Evolutionary conservation across 805 yeast genomes (phyloP), one percentile per base, ranked within the genome.

Genomic region (Tanozyma kutaoensis): DNA sequence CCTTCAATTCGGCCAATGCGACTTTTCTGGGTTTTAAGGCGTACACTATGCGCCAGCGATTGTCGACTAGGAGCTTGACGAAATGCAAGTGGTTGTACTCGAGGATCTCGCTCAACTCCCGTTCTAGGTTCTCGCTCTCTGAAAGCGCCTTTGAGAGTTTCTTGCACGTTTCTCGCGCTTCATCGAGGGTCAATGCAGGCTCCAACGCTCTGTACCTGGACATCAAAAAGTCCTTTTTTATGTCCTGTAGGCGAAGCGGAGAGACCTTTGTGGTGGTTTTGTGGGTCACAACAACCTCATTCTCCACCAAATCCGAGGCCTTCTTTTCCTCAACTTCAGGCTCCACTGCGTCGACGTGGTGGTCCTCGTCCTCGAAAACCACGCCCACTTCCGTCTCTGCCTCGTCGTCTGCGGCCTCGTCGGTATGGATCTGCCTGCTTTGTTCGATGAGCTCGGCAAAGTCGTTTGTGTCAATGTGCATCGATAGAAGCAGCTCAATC

Each of bases 1-100:
- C 37, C 22, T 39, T 39, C 67, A 82, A 65, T 16, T 66, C 63
- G 3, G 52, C 38, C 3, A 60, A 57, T 45, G 20, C 64, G 1
- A 34, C 33, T 8, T 45, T 49, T 3, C 51, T 61, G 13, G 46
- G 44, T 28, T 54, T 55, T 2, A 69, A 53, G 20, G 74, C 71
- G 66, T 72, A 78, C 3, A 64, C 64, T 3, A 80, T 46, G 23
- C 56, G 46, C 32, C 53, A 49, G 26, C 76, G 45, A 40, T 81
- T 76, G 15, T 56, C 52, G 9, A 69, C 48, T 15, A 80, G 42
- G 9, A 50, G 36, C 22, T 62, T 57, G 3, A 70, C 62, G n/a
- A 78, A 44, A 0, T 56, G 63, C 24, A 65, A 54, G 30, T 69
- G 52, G 7, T 15, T 5, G 28, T 52, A 56, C 6, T 69, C 67